Evolutionary conservation across 2,329 filamentous ascomycete species (phyloP).

Genomic region (Fusarium gaditjirri): DNA sequence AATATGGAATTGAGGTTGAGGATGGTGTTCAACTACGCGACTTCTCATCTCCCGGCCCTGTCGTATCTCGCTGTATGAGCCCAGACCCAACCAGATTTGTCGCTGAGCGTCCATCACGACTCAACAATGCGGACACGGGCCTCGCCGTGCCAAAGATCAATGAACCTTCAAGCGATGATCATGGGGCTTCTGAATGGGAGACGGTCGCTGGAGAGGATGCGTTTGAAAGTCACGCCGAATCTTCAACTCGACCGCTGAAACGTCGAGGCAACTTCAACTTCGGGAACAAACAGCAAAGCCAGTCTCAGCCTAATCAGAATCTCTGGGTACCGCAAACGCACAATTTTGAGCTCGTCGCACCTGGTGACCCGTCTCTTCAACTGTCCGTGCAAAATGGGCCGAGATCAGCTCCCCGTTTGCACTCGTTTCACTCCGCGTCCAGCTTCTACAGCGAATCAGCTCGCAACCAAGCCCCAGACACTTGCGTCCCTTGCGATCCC

Average conservation of each 20-base stretch:
- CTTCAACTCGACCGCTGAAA: slow-evolving; percentile 8
- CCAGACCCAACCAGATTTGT: slow-evolving; percentile 28
- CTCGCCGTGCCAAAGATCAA: not conserved
- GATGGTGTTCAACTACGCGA: slow-evolving; percentile 16
- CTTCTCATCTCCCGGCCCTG: slow-evolving; percentile 18
- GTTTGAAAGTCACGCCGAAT: slow-evolving; percentile 14
- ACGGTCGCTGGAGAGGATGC: slow-evolving; percentile 45
- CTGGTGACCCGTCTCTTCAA: slow-evolving; percentile 13
- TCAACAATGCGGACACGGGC: not conserved
- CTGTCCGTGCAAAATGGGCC: slow-evolving; percentile 19
- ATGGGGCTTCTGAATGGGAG: slow-evolving; percentile 46
- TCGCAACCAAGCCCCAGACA: slow-evolving; percentile 10
- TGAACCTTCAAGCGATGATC: slow-evolving; percentile 27
- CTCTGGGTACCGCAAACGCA: slow-evolving; percentile 8
- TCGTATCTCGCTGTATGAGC: slow-evolving; percentile 1
- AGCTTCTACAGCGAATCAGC: slow-evolving; percentile 41
- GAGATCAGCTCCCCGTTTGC: slow-evolving; percentile 18
- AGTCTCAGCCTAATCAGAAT: not conserved
- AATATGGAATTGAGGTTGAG: slow-evolving; percentile 10
- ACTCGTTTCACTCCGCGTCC: slow-evolving; percentile 45
- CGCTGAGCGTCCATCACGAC: slow-evolving; percentile 24
- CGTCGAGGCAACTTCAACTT: slow-evolving; percentile 33
- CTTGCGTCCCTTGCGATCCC: not conserved
- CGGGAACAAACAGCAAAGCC: slow-evolving; percentile 16
- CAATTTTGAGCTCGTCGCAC: slow-evolving; percentile 26